Percentiles rank a stretch among this genome's conserved stretches.
Conservation (phyloP, 2,329 filamentous ascomycete genomes). For the Diaporthe sp. region DNA sequence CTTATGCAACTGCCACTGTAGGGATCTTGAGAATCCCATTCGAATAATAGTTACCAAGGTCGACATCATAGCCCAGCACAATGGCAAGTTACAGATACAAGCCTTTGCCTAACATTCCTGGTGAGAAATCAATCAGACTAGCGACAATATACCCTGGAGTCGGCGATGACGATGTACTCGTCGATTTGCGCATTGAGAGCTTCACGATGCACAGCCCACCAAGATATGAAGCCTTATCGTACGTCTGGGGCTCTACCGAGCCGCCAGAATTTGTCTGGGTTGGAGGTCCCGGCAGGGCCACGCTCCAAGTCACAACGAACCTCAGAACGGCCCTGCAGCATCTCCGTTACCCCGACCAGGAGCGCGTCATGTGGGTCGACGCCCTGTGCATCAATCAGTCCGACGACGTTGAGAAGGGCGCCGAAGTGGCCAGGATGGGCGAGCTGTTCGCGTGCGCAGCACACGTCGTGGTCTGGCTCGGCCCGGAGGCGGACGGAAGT, state of each 20-base stretch:
- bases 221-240: neutral
- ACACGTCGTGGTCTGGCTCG: slow-evolving; percentile 26
- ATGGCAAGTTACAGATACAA: neutral
- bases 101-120: neutral
- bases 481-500: neutral
- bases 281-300: neutral
- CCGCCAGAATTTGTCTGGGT: neutral
- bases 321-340: slow-evolving; percentile 3
- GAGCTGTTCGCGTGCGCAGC: slow-evolving; percentile 12
- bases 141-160: slow-evolving; percentile 2
- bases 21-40: neutral
- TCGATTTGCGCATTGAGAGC: neutral
- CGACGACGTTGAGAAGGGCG: neutral
- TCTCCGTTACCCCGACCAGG: neutral
- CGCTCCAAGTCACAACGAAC: neutral
- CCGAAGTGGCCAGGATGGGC: slow-evolving; percentile 11
- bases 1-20: neutral
- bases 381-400: slow-evolving; percentile 26
- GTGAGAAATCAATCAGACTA: neutral
- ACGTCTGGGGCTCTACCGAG: slow-evolving; percentile 3
- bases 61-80: neutral
- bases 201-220: neutral
- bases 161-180: neutral
- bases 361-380: slow-evolving; percentile 23
- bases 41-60: neutral